Base-by-base conservation (phyloP, 345 rosid genomes). In the Eucalyptus pumila region DNA sequence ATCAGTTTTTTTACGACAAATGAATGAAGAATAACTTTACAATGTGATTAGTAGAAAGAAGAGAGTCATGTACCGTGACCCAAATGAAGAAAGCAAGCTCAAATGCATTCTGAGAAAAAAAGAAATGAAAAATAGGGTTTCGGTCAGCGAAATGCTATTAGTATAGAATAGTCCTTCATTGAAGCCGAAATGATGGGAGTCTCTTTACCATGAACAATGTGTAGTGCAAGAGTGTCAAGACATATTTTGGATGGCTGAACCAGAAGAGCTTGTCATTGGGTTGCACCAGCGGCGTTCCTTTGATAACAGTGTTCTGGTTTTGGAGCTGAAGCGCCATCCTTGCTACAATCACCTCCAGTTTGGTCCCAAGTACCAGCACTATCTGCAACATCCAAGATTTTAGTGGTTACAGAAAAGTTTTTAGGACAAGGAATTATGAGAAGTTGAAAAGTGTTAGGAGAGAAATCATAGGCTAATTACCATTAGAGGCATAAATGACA, bases 401-500 rank as follows among this genome's bases (percentile, higher is more conserved):
- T 14, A 76, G 47, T 40, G 83, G 42, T 23, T 21, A 40, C 30
- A 76, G 83, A 27, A 76, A 76, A 76, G 15, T 14, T 26, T 62
- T 86, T 49, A 58, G n/a, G 16, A 23, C 21, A 24, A 44, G 40
- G 9, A 50, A 26, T 8, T 11, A 16, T 19, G 69, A 86, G 80
- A 69, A 80, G 27, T 37, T 11, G 10, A 27, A 34, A 51, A 17
- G 47, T 23, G 56, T 26, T 19, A 48, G 54, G 37, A 42, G 24
- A 21, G 44, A 34, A 47, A 17, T n/a, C 24, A 34, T 32, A 44
- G n/a, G 49, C 14, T 52, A 60, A 94, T 89, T 93, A 94, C 99
- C 87, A 89, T 72, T 80, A 95, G 83, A 83, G 99, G 98, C 86
- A 97, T 89, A 90, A 97, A 95, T 42, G 99, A 96, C 86, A 96